Base-by-base conservation (phyloP, 768 basidiomycete genomes). In the Zangia roseola region DNA sequence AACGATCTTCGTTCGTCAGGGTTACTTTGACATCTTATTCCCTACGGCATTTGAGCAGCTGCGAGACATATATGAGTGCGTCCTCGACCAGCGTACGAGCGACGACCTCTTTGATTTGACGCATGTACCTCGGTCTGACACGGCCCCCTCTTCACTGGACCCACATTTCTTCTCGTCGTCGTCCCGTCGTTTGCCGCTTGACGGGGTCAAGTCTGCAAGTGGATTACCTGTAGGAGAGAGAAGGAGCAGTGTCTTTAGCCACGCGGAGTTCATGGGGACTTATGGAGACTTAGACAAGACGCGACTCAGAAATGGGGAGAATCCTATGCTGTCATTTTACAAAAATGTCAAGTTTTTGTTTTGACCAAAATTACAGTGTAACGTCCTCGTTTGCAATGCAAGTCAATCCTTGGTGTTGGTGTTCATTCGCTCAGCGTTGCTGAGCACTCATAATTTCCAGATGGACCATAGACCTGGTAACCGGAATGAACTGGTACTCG, bases 21-120 rank as follows among this genome's bases (percentile, higher is more conserved):
- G 97, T 8, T 94, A 85, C 72, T 99, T 99, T 68, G 97, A 99
- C 67, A 98, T 98, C 52, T 91, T 99, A 74, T 99, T 99, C 73
- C 97, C 97, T 10, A 98, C 95, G 12, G 74, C 91, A 64, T 97
- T 97, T 55, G 81, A 80, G 44, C 78, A 77, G 19, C 76, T 98
- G 45, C 76, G 89, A 40, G 91, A 95, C 64, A 90, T 94, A 82
- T 97, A 97, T 69, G 89, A 94, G 61, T 76, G 83, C 56, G 78
- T 86, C 47, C 81, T 98, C 50, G 79, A 84, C 31, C 79, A 81
- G 59, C 82, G 73, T 8, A 44, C 37, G 4, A 23, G 30, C 21
- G 47, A 58, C 19, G 50, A 55, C 23, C 51, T 47, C 13, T 50
- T 54, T n/a, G 47, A 63, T 21, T 45, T 64, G 17, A 60, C 64